These are phyloP conservation scores for Agaricus blazei DNA, from an alignment of 768 basidiomycete species.

Conservation along the genomic window DNA sequence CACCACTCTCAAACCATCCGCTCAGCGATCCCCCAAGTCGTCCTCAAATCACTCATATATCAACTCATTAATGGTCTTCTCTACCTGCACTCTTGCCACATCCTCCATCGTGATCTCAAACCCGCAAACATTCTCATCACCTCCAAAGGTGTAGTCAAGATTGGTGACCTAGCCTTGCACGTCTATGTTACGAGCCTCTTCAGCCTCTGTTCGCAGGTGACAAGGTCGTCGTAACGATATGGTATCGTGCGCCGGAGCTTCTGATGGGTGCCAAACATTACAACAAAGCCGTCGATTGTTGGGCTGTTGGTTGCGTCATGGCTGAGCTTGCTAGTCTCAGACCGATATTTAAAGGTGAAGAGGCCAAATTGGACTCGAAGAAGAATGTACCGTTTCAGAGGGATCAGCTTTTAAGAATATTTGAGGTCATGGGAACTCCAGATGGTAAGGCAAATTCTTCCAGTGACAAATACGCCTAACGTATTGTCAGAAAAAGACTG, in stretches of 20 bases:
- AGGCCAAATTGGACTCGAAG: slow-evolving; percentile 94
- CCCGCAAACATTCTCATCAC: slow-evolving; percentile 98
- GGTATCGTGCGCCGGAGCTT: slow-evolving; percentile 97
- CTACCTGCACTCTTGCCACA: slow-evolving; percentile 92
- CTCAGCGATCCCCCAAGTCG: slow-evolving; percentile 61
- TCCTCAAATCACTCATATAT: slow-evolving; percentile 90
- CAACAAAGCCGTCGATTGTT: slow-evolving; percentile 93
- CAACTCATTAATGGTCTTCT: slow-evolving; percentile 92
- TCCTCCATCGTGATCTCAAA: slow-evolving; percentile 96
- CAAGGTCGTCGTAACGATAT: slow-evolving; percentile 98
- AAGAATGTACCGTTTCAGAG: slow-evolving; percentile 97
- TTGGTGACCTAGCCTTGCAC: slow-evolving; percentile 94
- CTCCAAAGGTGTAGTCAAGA: slow-evolving; percentile 85
- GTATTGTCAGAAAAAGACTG: slow-evolving; percentile 67
- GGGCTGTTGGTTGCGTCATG: slow-evolving; percentile 98
- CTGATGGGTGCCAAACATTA: slow-evolving; percentile 97
- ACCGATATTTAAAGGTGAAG: slow-evolving; percentile 99
- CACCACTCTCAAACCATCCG: slow-evolving; percentile 93
- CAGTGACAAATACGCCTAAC: not conserved
- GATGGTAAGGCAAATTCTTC: slow-evolving; percentile 48
- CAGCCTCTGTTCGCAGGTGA: slow-evolving; percentile 91
- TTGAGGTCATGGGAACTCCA: slow-evolving; percentile 90
- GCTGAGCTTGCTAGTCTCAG: slow-evolving; percentile 90
- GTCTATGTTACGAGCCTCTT: slow-evolving; percentile 86
- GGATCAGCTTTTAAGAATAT: slow-evolving; percentile 94